phyloP scores from a whole-genome alignment of 1,284 basidiomycete genomes.

The Golubevia pallescens region DNA sequence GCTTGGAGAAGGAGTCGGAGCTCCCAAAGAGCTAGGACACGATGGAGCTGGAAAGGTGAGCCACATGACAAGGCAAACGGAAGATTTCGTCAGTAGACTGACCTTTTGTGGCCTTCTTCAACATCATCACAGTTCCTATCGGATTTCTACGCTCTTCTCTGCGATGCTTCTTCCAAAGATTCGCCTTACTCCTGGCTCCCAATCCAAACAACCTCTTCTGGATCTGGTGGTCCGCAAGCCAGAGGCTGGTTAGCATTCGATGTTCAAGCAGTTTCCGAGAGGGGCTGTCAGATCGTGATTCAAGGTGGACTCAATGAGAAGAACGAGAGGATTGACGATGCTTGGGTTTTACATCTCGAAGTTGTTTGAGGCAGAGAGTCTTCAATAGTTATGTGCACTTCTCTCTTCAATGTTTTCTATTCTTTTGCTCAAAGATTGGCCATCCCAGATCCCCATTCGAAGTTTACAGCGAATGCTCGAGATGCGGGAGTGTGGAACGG shows the following conservation, averaged over 20 bases:
- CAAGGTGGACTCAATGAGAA: conserved; percentile 61
- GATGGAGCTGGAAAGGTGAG: conserved; percentile 56
- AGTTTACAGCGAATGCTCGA: conserved; percentile 63
- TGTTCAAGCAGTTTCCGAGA: not conserved
- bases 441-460: conserved; percentile 63
- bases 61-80: not conserved
- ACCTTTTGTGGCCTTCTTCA: not conserved
- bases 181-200: not conserved
- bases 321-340: conserved; percentile 57
- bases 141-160: conserved; percentile 12
- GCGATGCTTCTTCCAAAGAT: not conserved
- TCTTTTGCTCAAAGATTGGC: conserved; percentile 39
- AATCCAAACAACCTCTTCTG: not conserved
- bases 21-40: conserved; percentile 60
- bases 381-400: too few species aligned
- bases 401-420: too few species aligned
- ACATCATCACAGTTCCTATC: conserved; percentile 13
- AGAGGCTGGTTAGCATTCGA: conserved; percentile 64
- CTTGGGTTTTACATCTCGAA: conserved; percentile 44
- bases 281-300: conserved; percentile 29
- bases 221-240: conserved; percentile 24
- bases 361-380: conserved; percentile 2
- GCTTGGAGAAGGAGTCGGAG: conserved; percentile 60
- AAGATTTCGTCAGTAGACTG: not conserved
- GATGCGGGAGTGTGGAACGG: conserved; percentile 65